phyloP scores from a whole-genome alignment of 768 basidiomycete species.

The Galerina sulciceps region DNA sequence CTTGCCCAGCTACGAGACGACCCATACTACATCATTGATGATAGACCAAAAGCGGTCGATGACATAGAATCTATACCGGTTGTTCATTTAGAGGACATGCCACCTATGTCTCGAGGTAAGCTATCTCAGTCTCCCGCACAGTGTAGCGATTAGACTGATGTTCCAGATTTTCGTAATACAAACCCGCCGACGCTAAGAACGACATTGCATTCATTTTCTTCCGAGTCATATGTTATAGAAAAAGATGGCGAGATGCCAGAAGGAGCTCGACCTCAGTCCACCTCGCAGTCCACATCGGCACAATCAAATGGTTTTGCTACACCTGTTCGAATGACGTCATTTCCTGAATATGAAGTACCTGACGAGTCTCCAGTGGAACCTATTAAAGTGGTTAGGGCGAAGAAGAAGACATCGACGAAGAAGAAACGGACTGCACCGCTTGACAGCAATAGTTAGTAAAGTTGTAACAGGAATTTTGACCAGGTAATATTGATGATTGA shows the following conservation, averaged over 20 bases:
- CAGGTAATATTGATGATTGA: constrained; percentile 16
- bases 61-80: constrained; percentile 93
- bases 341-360: constrained; percentile 58
- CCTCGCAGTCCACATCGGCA: constrained; percentile 29
- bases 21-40: constrained; percentile 88
- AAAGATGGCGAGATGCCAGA: constrained; percentile 87
- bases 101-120: constrained; percentile 37
- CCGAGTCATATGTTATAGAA: constrained; percentile 66
- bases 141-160: background rate
- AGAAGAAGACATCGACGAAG: constrained; percentile 67
- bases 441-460: background rate
- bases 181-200: constrained; percentile 51
- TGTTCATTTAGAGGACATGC: constrained; percentile 79
- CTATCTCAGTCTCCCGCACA: background rate
- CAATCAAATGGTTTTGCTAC: constrained; percentile 31
- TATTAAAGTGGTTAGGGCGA: constrained; percentile 75
- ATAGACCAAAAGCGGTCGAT: constrained; percentile 42
- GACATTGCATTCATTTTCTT: constrained; percentile 40
- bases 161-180: constrained; percentile 32
- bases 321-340: constrained; percentile 40
- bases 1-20: constrained; percentile 81
- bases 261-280: constrained; percentile 36
- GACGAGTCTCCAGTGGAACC: constrained; percentile 61
- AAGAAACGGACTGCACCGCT: constrained; percentile 61
- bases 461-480: background rate